Conservation (phyloP, 441 rosid species). For the Francoa sonchifolia region DNA sequence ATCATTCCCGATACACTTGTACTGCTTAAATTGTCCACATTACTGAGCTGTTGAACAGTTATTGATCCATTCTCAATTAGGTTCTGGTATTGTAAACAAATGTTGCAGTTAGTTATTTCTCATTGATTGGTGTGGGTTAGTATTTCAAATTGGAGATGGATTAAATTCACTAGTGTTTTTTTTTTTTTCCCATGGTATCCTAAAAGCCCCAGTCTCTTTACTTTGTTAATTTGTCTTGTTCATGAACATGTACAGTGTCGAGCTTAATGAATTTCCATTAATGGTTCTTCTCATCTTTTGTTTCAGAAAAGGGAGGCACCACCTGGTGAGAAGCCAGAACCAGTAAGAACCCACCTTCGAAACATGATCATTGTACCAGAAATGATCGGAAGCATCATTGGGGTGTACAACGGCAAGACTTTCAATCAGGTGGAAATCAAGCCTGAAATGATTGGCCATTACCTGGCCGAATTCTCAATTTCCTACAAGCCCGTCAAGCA, state of each 20-base stretch:
- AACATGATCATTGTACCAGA: constrained; percentile 81
- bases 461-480: constrained; percentile 82
- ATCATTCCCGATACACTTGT: too few species aligned
- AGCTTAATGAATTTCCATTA: neutral
- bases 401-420: constrained; percentile 84
- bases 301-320: constrained; percentile 77
- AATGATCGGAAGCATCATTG: constrained; percentile 81
- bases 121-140: too few species aligned
- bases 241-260: neutral
- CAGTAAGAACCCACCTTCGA: constrained; percentile 65
- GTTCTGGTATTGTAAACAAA: too few species aligned
- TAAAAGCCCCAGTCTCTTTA: too few species aligned
- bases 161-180: neutral
- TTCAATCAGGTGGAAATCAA: constrained; percentile 84
- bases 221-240: neutral
- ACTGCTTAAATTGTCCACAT: too few species aligned
- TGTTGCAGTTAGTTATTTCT: too few species aligned
- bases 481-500: constrained; percentile 95
- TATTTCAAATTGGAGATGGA: neutral
- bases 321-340: constrained; percentile 80
- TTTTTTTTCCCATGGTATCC: neutral
- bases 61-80: too few species aligned
- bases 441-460: constrained; percentile 94
- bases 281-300: neutral
- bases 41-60: too few species aligned